These are phyloP conservation scores for Salvia rosmarinus DNA, from an alignment of 257 asterid genomes.

Conservation along the genomic window DNA sequence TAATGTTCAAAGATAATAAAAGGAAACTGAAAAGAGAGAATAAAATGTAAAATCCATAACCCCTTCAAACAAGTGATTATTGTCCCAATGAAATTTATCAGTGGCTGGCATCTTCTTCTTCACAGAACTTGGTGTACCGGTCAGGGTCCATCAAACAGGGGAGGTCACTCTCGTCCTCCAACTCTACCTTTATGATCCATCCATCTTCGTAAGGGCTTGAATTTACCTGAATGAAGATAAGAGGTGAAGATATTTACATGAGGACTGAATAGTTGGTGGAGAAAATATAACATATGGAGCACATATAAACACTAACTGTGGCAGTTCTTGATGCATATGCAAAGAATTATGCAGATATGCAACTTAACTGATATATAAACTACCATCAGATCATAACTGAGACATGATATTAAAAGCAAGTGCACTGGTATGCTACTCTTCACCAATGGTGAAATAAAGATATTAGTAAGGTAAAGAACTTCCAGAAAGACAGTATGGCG, in stretches of 20 bases:
- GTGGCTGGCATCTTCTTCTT: constrained; percentile 78
- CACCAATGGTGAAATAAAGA: background rate
- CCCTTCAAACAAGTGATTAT: constrained; percentile 19
- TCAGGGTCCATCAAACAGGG: constrained; percentile 65
- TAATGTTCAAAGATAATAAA: constrained; percentile 19
- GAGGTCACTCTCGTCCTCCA: constrained; percentile 57
- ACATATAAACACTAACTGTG: background rate
- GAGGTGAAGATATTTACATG: background rate
- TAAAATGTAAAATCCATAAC: constrained; percentile 3
- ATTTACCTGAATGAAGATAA: constrained; percentile 51
- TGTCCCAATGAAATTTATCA: constrained; percentile 42
- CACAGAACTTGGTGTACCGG: constrained; percentile 75
- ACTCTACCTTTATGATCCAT: constrained; percentile 93
- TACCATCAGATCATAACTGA: background rate
- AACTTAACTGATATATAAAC: background rate
- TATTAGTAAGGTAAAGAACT: background rate
- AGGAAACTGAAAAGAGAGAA: background rate
- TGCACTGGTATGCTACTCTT: background rate
- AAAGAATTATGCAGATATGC: background rate
- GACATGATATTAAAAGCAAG: background rate
- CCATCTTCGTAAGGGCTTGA: constrained; percentile 87
- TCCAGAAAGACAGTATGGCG: background rate
- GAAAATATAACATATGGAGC: background rate
- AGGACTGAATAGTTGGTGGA: background rate
- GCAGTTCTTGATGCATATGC: background rate